Conservation (phyloP, 176 grass and related monocot species). For the Musa acuminata region DNA sequence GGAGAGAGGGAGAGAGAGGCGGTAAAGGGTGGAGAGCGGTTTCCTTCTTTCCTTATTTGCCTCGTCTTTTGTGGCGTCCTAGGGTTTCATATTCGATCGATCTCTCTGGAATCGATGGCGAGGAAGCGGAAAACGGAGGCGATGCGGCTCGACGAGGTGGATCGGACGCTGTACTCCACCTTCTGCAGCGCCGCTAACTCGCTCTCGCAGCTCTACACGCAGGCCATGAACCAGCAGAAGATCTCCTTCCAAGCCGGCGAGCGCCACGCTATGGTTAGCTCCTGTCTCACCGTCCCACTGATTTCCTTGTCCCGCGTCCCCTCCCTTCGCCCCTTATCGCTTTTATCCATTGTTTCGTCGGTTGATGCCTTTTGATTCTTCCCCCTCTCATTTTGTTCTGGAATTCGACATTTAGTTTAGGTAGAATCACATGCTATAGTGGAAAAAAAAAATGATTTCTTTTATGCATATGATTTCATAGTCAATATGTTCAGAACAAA, state of each 20-base stretch:
- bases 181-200: constrained; percentile 69
- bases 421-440: no score
- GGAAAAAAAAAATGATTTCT: no score
- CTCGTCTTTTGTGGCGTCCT: not conserved
- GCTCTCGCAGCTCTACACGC: constrained; percentile 71
- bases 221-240: constrained; percentile 63
- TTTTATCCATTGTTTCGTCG: no score
- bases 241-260: constrained; percentile 61
- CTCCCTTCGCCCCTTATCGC: no score
- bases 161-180: constrained; percentile 56
- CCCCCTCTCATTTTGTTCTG: no score
- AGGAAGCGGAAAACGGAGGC: constrained; percentile 76
- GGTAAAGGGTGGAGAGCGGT: not conserved
- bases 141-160: constrained; percentile 64
- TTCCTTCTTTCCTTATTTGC: not conserved
- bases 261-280: constrained; percentile 49
- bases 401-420: no score
- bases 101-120: constrained; percentile 14
- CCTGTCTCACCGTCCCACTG: not conserved
- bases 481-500: no score
- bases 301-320: not conserved
- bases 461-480: no score
- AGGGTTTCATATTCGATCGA: constrained; percentile 1
- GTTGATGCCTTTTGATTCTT: no score
- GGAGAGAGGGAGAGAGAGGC: no score